phyloP scores from a whole-genome alignment of 2,329 filamentous ascomycete genomes.

The Esteya vermicola region DNA sequence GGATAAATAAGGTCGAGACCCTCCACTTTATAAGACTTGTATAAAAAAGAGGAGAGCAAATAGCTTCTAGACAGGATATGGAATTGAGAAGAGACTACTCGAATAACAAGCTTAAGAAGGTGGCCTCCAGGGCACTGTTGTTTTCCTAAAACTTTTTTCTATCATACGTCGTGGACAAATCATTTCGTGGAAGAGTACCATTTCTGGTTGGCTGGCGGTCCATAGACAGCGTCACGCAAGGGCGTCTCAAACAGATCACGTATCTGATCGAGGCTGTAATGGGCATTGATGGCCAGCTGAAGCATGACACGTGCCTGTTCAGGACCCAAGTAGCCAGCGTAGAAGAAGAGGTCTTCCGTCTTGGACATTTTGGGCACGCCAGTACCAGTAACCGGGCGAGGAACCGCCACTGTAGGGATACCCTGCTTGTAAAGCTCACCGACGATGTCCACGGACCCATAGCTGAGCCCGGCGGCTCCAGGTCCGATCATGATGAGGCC shows the following conservation, averaged over 20 bases:
- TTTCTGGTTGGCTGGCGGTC: not conserved
- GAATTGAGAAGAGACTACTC: no score
- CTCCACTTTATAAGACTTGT: no score
- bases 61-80: no score
- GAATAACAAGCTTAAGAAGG: no score
- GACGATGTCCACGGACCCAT: constrained; percentile 13
- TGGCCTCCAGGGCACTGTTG: no score
- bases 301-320: constrained; percentile 35
- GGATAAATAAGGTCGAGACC: no score
- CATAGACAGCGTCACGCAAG: constrained; percentile 12
- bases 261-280: constrained; percentile 10
- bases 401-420: constrained; percentile 15
- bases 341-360: constrained; percentile 17
- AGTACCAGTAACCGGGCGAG: constrained; percentile 25
- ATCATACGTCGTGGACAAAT: no score
- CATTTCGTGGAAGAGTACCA: no score
- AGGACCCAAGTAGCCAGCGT: constrained; percentile 12
- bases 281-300: constrained; percentile 21
- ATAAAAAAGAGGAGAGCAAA: no score
- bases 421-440: constrained; percentile 14
- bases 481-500: constrained; percentile 18
- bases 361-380: constrained; percentile 23
- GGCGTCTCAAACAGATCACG: constrained; percentile 16
- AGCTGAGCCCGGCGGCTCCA: constrained; percentile 16
- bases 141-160: no score